phyloP scores from a whole-genome alignment of 441 rosid species.

The Adansonia madagascariensis region DNA sequence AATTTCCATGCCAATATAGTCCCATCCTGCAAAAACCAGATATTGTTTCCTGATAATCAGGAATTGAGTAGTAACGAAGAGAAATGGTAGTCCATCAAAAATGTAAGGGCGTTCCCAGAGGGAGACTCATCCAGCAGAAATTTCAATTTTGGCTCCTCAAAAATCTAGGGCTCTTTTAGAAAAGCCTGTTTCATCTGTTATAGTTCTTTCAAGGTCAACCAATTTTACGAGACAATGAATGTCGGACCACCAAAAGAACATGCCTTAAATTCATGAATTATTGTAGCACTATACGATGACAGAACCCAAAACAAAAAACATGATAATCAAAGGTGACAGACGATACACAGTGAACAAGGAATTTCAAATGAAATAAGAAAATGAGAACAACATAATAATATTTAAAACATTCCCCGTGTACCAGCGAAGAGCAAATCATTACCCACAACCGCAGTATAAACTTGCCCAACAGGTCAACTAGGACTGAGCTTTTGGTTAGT shows the following conservation, averaged over 20 bases:
- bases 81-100: not conserved
- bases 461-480: slow-evolving; percentile 98
- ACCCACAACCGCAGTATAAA: slow-evolving; percentile 83
- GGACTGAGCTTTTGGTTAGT: slow-evolving; percentile 71
- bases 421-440: slow-evolving; percentile 81
- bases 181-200: not conserved
- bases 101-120: not conserved
- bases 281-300: not conserved
- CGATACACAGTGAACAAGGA: not conserved
- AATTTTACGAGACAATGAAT: not conserved
- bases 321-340: slow-evolving; percentile 5
- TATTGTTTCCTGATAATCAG: not conserved
- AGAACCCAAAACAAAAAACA: not conserved
- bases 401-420: slow-evolving; percentile 60
- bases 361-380: not conserved
- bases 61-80: too few species aligned
- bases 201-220: not conserved
- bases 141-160: slow-evolving; percentile 14
- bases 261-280: not conserved
- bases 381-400: not conserved
- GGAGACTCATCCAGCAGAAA: not conserved
- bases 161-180: not conserved
- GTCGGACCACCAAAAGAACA: not conserved
- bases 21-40: slow-evolving; percentile 64
- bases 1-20: slow-evolving; percentile 87